phyloP scores from a whole-genome alignment of 495 filamentous ascomycete genomes.

The Penicillium odoratum region DNA sequence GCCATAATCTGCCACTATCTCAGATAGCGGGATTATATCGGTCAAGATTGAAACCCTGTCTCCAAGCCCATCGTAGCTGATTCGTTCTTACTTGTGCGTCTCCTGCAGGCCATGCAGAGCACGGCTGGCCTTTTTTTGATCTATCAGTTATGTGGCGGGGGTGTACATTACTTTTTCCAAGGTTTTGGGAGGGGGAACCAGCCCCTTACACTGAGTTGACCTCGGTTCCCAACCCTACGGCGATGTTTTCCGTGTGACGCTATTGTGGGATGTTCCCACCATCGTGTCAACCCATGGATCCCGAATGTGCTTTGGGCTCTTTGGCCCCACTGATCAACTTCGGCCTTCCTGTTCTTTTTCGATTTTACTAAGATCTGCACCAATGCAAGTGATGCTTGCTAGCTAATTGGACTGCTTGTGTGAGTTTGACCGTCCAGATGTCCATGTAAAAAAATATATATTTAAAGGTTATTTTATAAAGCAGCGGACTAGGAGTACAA shows the following conservation, averaged over 20 bases:
- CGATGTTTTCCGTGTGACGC: neutral
- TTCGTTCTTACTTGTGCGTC: neutral
- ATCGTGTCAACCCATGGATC: neutral
- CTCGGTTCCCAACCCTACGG: too few relatives aligned
- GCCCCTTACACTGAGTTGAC: neutral
- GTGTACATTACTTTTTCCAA: neutral
- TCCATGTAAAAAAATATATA: too few relatives aligned
- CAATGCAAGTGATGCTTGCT: neutral
- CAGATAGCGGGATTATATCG: neutral
- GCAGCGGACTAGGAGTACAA: neutral
- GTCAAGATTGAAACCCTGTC: neutral
- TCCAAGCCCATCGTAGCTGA: neutral
- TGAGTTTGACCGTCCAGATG: neutral
- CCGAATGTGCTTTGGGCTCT: neutral
- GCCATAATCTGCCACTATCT: neutral
- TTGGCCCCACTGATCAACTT: slow-evolving; percentile 1
- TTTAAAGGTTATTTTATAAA: too few relatives aligned
- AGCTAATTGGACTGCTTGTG: neutral
- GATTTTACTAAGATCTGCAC: neutral
- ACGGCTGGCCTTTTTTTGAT: neutral
- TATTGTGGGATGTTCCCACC: slow-evolving; percentile 2
- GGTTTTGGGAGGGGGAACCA: neutral
- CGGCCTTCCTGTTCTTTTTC: slow-evolving; percentile 1
- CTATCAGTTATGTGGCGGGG: neutral
- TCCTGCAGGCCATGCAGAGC: neutral